These are phyloP conservation scores for Rhizophora mangle DNA, from an alignment of 345 rosid genomes.

Conservation along the genomic window DNA sequence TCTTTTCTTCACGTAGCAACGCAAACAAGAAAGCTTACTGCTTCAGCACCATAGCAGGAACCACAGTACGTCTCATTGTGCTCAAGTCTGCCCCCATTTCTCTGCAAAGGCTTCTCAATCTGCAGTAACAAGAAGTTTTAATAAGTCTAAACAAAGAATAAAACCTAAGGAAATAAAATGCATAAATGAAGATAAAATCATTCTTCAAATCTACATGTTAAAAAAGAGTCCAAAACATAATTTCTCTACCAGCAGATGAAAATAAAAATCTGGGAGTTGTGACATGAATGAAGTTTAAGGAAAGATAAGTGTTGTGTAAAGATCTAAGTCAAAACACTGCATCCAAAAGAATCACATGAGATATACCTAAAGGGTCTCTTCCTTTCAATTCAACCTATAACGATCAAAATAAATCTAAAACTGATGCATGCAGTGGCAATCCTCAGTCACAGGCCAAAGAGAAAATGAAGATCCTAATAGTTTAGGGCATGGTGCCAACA, in stretches of 20 bases:
- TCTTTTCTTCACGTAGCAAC: neutral
- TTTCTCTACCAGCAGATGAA: too few relatives aligned
- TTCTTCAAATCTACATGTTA: too few relatives aligned
- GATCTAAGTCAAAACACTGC: neutral
- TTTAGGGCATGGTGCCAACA: neutral
- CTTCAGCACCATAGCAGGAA: slow-evolving; percentile 89
- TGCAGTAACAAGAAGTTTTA: slow-evolving; percentile 32
- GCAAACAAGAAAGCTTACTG: slow-evolving; percentile 39
- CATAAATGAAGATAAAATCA: too few relatives aligned
- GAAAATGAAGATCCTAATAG: neutral
- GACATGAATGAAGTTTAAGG: neutral
- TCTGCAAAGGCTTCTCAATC: slow-evolving; percentile 92
- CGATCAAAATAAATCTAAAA: too few relatives aligned
- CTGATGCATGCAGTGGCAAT: too few relatives aligned
- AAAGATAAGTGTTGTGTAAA: neutral
- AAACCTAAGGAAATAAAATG: too few relatives aligned
- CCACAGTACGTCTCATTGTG: slow-evolving; percentile 95
- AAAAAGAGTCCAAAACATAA: too few relatives aligned
- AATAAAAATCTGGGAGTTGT: too few relatives aligned
- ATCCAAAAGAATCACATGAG: neutral
- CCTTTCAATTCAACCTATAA: too few relatives aligned
- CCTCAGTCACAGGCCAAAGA: too few relatives aligned
- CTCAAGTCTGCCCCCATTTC: slow-evolving; percentile 95
- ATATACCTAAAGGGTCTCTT: too few relatives aligned
- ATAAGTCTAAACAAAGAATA: neutral